Base-by-base conservation (phyloP, 176 grass and related monocot genomes). In the Areca catechu region DNA sequence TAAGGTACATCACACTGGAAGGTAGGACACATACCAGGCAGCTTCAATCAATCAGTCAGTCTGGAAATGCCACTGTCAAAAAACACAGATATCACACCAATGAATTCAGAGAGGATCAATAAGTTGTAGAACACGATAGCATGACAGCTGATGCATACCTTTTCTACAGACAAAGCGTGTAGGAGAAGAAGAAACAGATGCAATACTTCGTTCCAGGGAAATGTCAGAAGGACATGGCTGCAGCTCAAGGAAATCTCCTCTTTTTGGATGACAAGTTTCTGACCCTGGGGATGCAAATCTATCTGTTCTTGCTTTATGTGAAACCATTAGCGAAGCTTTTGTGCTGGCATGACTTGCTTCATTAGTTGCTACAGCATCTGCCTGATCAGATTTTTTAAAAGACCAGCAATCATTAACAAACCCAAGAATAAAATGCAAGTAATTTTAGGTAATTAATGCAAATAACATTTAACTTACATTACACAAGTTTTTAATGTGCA, bases 401-500 rank as follows among this genome's bases (percentile, higher is more conserved):
- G 20, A 10, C 15, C 18, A 19, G 20, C 20, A 49, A 27, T 48
- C 20, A 70, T 1, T 70, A 50, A 12, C 14, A 30, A 16, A 60
- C 5, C 23, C 25, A 24, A 20, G 18, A 25, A 25, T 25, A 25
- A 25, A 25, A 60, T 43, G 34, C 34, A 43, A 19, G 62, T 54
- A 27, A 54, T 1, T 55, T 29, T 53, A 30, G 15, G 57, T 3
- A 49, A 76, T 61, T 30, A 4, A 43, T 43, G 34, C 34, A 43
- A 14, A 43, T 14, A 54, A 71, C 50, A 61, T 73, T 73, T 25
- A 53, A 78, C 81, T 7, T 83, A 98, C 84, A 80, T 76, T 69
- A 82, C 65, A 60, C 20, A 69, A 74, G 54, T 85, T 78, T 63
- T 76, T 77, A 62, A 98, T 98, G 66, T 89, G 93, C 72, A 98